phyloP scores from a whole-genome alignment of 2,329 filamentous ascomycete genomes.

The Ophiostoma fasciatum region DNA sequence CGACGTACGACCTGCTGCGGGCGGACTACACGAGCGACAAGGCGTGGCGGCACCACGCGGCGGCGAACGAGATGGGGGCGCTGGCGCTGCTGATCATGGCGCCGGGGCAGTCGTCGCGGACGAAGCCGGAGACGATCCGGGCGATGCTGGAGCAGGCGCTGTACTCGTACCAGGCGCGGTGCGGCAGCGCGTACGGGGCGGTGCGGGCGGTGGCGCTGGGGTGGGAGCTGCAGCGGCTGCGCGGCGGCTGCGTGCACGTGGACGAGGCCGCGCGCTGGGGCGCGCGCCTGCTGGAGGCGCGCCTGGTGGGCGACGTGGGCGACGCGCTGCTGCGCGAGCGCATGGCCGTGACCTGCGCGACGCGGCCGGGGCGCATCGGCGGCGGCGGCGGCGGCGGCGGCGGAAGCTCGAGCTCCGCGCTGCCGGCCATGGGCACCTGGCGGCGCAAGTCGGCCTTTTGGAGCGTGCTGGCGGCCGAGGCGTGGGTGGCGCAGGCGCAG shows the following conservation, averaged over 20 bases:
- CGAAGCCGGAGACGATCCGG: constrained; percentile 66
- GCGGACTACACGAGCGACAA: constrained; percentile 90
- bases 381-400: constrained; percentile 46
- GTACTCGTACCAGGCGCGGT: constrained; percentile 85
- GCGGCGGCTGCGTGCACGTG: constrained; percentile 62
- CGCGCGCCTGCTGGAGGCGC: constrained; percentile 60
- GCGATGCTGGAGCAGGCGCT: constrained; percentile 78
- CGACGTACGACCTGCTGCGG: constrained; percentile 79
- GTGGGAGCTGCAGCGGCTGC: constrained; percentile 67
- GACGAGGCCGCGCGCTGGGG: constrained; percentile 85
- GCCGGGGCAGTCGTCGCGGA: constrained; percentile 56
- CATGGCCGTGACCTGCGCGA: constrained; percentile 68
- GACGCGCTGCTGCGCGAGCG: constrained; percentile 77
- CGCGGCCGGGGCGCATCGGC: constrained; percentile 27
- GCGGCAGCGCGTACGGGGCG: constrained; percentile 63
- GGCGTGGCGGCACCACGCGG: constrained; percentile 91
- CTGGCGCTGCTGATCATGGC: constrained; percentile 69
- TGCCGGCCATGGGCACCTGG: constrained; percentile 62
- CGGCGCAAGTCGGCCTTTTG: constrained; percentile 79
- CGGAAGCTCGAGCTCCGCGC: no score
- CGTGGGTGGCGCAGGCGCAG: constrained; percentile 68
- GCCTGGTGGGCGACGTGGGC: constrained; percentile 58
- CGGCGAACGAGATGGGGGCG: constrained; percentile 88
- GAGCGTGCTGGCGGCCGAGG: constrained; percentile 69
- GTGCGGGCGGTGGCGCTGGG: constrained; percentile 60